Percentiles rank a stretch among this genome's conserved stretches.
Conservation (phyloP, 1,284 basidiomycete species). For the Pseudomicrostroma phylloplanum region DNA sequence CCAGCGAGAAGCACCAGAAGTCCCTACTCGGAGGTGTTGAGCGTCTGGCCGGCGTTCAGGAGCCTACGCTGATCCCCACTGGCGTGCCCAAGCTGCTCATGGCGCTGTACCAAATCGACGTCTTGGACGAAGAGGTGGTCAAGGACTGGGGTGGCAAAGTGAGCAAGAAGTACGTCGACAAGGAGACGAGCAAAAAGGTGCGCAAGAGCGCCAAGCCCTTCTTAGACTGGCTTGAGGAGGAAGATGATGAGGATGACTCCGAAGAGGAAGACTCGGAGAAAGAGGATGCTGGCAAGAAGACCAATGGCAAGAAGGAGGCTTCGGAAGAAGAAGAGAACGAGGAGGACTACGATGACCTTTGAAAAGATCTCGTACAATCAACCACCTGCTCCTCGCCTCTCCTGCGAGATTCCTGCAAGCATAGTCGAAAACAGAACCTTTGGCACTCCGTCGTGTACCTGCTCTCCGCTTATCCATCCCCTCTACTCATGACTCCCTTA, state of each 20-base stretch:
- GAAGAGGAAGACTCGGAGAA: slow-evolving; percentile 42
- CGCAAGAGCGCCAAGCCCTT: slow-evolving; percentile 92
- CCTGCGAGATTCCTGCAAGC: too few species aligned
- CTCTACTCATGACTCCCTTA: too few species aligned
- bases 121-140: slow-evolving; percentile 85
- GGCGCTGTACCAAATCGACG: slow-evolving; percentile 85
- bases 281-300: slow-evolving; percentile 22
- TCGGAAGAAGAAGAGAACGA: slow-evolving; percentile 38
- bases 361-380: not conserved
- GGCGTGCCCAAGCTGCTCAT: slow-evolving; percentile 85
- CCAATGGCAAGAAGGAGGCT: slow-evolving; percentile 15
- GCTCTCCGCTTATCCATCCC: too few species aligned
- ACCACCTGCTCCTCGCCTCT: too few species aligned
- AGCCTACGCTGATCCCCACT: slow-evolving; percentile 44
- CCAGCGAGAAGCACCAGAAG: slow-evolving; percentile 87
- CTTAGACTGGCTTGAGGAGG: slow-evolving; percentile 56
- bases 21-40: slow-evolving; percentile 63
- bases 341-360: slow-evolving; percentile 42
- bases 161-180: slow-evolving; percentile 91
- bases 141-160: slow-evolving; percentile 94
- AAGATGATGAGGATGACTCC: slow-evolving; percentile 43
- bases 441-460: too few species aligned
- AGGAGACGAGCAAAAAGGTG: slow-evolving; percentile 89
- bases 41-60: slow-evolving; percentile 43
- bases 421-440: too few species aligned